phyloP scores from a whole-genome alignment of 495 filamentous ascomycete species.

The Clohesyomyces aquaticus region DNA sequence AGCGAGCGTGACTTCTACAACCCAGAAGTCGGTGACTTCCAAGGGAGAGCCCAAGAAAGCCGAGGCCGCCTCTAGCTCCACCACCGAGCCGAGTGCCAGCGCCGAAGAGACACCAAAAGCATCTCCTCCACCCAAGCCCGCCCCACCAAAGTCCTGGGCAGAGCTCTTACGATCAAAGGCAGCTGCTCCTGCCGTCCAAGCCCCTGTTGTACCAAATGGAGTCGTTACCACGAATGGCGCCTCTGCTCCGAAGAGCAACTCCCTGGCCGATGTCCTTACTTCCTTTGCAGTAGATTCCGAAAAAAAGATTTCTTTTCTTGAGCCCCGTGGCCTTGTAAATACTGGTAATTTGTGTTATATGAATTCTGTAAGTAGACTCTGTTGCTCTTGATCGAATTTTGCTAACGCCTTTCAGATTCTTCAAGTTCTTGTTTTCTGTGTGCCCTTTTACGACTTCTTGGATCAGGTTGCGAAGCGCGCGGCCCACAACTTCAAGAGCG shows the following conservation, averaged over 20 bases:
- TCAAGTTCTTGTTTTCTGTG: conserved; percentile 89
- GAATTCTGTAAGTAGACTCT: conserved; percentile 79
- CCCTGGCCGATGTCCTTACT: conserved; percentile 72
- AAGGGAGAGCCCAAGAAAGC: conserved; percentile 47
- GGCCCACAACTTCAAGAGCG: conserved; percentile 88
- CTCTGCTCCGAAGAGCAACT: conserved; percentile 43
- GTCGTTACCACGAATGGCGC: conserved; percentile 56
- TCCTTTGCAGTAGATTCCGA: conserved; percentile 64
- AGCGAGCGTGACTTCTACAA: conserved; percentile 50
- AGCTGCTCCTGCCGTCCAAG: neutral
- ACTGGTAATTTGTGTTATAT: conserved; percentile 99
- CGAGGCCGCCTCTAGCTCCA: conserved; percentile 35
- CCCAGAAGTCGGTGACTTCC: conserved; percentile 50
- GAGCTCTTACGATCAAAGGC: conserved; percentile 66
- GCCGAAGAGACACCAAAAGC: conserved; percentile 45
- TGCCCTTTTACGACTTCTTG: conserved; percentile 92
- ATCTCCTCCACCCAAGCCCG: conserved; percentile 48
- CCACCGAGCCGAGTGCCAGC: conserved; percentile 44
- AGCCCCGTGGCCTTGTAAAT: conserved; percentile 94
- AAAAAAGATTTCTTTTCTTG: conserved; percentile 77
- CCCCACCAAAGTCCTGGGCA: conserved; percentile 78
- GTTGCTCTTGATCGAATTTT: conserved; percentile 3
- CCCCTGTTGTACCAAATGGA: conserved; percentile 49
- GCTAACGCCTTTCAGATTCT: conserved; percentile 64
- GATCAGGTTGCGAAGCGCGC: conserved; percentile 84